phyloP scores from a whole-genome alignment of 2,329 filamentous ascomycete genomes.

The Fusarium sp. region DNA sequence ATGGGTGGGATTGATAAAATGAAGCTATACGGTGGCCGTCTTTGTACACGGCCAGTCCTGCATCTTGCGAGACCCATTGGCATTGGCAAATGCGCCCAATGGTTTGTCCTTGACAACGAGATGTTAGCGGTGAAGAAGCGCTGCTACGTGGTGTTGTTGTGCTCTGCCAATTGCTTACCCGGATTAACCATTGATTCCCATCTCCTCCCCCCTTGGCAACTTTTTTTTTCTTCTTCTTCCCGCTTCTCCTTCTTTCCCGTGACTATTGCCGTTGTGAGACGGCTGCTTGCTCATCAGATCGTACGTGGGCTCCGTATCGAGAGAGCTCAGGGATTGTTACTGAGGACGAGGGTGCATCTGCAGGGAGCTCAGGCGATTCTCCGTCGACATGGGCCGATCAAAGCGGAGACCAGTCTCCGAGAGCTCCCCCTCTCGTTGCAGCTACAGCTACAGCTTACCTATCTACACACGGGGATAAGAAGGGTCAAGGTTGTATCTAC shows the following conservation, averaged over 20 bases:
- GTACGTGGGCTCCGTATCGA: constrained; percentile 22
- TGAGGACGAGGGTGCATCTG: constrained; percentile 28
- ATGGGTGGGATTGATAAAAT: not conserved
- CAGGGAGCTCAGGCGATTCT: constrained; percentile 43
- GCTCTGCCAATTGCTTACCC: constrained; percentile 5
- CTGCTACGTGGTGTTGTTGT: constrained; percentile 12
- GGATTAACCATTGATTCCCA: not conserved
- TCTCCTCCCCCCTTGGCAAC: not conserved
- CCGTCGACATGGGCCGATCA: constrained; percentile 42
- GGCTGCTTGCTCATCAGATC: constrained; percentile 13
- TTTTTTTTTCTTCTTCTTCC: not conserved
- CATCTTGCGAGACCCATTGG: constrained; percentile 22
- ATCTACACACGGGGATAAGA: not conserved
- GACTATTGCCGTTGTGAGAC: not conserved
- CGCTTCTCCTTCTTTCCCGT: not conserved
- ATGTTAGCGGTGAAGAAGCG: constrained; percentile 10
- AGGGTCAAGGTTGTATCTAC: not conserved
- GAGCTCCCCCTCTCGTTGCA: constrained; percentile 6
- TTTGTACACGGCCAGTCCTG: constrained; percentile 9
- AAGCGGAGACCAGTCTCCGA: constrained; percentile 31
- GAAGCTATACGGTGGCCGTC: constrained; percentile 20
- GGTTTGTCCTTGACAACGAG: constrained; percentile 17
- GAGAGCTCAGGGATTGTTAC: constrained; percentile 14
- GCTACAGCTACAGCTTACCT: not conserved
- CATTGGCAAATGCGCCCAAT: not conserved